Evolutionary conservation across 2,329 filamentous ascomycete genomes (phyloP).

Genomic region (Colletotrichum tabaci): DNA sequence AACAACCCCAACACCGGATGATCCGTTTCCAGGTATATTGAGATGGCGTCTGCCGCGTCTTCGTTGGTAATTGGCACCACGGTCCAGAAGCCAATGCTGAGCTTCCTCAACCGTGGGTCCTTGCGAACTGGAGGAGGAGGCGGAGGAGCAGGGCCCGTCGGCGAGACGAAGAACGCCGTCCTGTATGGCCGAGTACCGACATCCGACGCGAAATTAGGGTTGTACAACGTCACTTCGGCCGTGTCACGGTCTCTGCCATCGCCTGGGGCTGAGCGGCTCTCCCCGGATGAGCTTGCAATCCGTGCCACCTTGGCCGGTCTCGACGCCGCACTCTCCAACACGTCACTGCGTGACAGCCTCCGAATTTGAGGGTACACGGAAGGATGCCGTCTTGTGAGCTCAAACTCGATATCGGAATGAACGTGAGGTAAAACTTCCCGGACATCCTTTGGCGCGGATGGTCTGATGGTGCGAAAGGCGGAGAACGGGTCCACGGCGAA

Average conservation of each 20-base stretch:
- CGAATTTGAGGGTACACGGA: constrained; percentile 28
- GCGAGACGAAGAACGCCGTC: constrained; percentile 38
- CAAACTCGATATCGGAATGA: constrained; percentile 35
- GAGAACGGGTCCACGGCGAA: constrained; percentile 44
- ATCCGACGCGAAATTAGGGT: not conserved
- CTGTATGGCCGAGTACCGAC: constrained; percentile 25
- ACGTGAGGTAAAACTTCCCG: constrained; percentile 30
- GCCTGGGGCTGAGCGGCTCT: constrained; percentile 5
- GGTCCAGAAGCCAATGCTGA: constrained; percentile 54
- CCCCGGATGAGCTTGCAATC: constrained; percentile 10
- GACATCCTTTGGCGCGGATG: constrained; percentile 18
- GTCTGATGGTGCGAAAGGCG: constrained; percentile 25
- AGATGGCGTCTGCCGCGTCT: constrained; percentile 51
- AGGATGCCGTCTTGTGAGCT: constrained; percentile 33
- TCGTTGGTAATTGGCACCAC: constrained; percentile 49
- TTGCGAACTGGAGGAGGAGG: constrained; percentile 35
- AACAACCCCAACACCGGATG: constrained; percentile 57
- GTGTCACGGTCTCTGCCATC: not conserved
- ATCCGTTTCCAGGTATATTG: constrained; percentile 55
- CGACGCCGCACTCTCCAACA: constrained; percentile 1
- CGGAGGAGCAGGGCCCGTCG: constrained; percentile 43
- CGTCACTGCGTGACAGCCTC: not conserved
- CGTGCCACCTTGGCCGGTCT: constrained; percentile 33
- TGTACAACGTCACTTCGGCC: not conserved
- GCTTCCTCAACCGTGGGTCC: constrained; percentile 48